Conservation (phyloP, 306 rosid genomes). For the Fragaria vesca region DNA sequence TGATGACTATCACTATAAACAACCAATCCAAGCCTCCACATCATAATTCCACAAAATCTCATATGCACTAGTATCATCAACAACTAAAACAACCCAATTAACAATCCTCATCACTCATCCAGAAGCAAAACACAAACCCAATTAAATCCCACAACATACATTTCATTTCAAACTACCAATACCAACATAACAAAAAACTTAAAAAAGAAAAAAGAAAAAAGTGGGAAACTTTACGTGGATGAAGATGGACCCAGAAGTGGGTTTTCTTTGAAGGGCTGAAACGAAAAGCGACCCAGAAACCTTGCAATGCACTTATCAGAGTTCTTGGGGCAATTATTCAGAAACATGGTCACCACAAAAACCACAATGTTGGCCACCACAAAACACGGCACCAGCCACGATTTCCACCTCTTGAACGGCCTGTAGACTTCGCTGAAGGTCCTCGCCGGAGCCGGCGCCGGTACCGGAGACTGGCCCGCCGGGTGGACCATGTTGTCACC, state of each 20-base stretch:
- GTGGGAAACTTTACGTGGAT: slow-evolving; percentile 45
- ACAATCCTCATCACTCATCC: not conserved
- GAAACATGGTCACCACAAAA: slow-evolving; percentile 53
- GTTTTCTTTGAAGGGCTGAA: slow-evolving; percentile 75
- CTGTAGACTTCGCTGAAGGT: slow-evolving; percentile 17
- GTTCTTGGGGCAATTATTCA: slow-evolving; percentile 62
- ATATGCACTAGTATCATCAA: not conserved
- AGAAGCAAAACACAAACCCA: not conserved
- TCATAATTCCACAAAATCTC: slow-evolving; percentile 7
- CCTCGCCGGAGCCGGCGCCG: slow-evolving; percentile 1
- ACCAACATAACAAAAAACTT: not conserved
- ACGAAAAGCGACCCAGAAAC: slow-evolving; percentile 74
- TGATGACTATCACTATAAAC: not conserved
- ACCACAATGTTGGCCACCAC: slow-evolving; percentile 54
- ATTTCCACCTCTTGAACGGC: slow-evolving; percentile 55
- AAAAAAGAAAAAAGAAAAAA: not conserved
- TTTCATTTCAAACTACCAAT: not conserved
- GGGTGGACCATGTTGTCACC: slow-evolving; percentile 29
- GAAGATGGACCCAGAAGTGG: slow-evolving; percentile 89
- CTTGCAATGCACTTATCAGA: slow-evolving; percentile 45
- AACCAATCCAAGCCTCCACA: not conserved
- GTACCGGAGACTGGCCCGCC: slow-evolving; percentile 14
- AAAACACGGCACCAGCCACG: slow-evolving; percentile 74
- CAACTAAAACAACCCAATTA: not conserved
- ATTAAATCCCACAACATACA: not conserved